Conservation (phyloP, 129 eudicot species). For the Centrapalus pauciflorus region DNA sequence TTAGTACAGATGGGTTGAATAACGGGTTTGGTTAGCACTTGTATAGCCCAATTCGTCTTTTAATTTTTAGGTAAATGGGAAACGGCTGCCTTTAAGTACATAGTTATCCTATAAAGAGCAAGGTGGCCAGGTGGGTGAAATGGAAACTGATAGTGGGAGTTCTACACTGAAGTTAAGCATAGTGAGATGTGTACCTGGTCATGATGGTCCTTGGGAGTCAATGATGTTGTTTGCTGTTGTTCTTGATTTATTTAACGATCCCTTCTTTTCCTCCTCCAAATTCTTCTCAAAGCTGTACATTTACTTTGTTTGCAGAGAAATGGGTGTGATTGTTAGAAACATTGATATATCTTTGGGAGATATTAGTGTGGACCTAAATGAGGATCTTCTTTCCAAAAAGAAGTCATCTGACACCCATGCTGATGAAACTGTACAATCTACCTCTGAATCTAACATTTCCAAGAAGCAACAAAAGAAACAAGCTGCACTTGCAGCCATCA, state of each 20-base stretch:
- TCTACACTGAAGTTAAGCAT: too few relatives aligned
- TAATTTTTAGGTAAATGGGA: too few relatives aligned
- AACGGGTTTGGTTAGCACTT: too few relatives aligned
- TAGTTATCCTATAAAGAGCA: too few relatives aligned
- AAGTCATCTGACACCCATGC: slow-evolving; percentile 38
- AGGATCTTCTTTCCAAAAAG: slow-evolving; percentile 47
- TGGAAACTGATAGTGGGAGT: too few relatives aligned
- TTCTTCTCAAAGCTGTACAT: slow-evolving; percentile 1
- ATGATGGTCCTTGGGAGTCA: slow-evolving; percentile 15
- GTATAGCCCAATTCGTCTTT: too few relatives aligned
- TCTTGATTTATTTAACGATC: not conserved
- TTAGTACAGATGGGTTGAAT: too few relatives aligned
- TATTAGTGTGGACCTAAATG: slow-evolving; percentile 48
- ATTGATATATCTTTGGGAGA: slow-evolving; percentile 65
- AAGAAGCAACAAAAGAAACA: slow-evolving; percentile 38
- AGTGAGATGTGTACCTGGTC: slow-evolving; percentile 9
- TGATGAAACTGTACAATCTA: slow-evolving; percentile 24
- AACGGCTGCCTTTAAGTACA: too few relatives aligned
- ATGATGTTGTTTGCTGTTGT: not conserved
- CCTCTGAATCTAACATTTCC: slow-evolving; percentile 31
- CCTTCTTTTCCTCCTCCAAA: not conserved
- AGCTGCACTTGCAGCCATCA: slow-evolving; percentile 36
- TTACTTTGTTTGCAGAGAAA: slow-evolving; percentile 50
- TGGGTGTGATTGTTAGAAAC: slow-evolving; percentile 56
- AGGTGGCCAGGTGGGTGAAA: too few relatives aligned